A percentile compares a stretch with the other conserved stretches of the same genome.
These are phyloP conservation scores for Microbotryomycetes sp. DNA, from an alignment of 1,284 basidiomycete species.

Conservation along the genomic window DNA sequence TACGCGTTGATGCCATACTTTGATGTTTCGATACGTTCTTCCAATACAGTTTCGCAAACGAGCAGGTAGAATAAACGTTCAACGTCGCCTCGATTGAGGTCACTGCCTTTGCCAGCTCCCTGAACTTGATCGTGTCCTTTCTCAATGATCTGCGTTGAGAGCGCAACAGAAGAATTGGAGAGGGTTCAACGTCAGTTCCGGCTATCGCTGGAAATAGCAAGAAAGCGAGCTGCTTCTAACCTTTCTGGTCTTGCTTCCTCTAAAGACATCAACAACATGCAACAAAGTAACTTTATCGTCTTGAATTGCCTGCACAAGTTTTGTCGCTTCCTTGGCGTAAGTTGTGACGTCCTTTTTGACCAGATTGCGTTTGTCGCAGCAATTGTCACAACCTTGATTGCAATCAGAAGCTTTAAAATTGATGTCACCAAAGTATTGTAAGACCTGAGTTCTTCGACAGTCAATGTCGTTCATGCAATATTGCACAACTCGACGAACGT, in stretches of 20 bases:
- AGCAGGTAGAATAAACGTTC: slow-evolving; percentile 62
- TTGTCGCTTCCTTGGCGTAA: slow-evolving; percentile 52
- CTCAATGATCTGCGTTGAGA: slow-evolving; percentile 48
- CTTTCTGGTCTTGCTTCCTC: slow-evolving; percentile 54
- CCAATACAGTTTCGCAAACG: slow-evolving; percentile 46
- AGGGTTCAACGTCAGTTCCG: not conserved
- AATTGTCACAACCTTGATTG: slow-evolving; percentile 66
- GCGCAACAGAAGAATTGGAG: no score
- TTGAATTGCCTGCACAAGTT: slow-evolving; percentile 40
- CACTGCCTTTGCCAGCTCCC: slow-evolving; percentile 54
- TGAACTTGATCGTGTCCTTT: slow-evolving; percentile 51
- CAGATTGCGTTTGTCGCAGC: slow-evolving; percentile 46
- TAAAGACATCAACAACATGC: slow-evolving; percentile 53
- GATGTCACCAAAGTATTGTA: slow-evolving; percentile 62
- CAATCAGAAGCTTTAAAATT: slow-evolving; percentile 55
- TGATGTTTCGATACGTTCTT: slow-evolving; percentile 41
- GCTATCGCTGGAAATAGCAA: not conserved
- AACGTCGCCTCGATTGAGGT: slow-evolving; percentile 49
- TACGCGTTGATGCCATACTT: slow-evolving; percentile 42
- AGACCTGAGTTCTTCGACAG: slow-evolving; percentile 77
- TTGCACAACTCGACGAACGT: slow-evolving; percentile 55
- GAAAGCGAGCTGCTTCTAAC: slow-evolving; percentile 6
- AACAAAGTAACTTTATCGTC: slow-evolving; percentile 47
- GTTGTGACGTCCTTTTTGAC: slow-evolving; percentile 49
- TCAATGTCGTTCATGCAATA: slow-evolving; percentile 77